Evolutionary conservation across 805 yeast genomes (phyloP).

Genomic region (Metschnikowia lachancei): DNA sequence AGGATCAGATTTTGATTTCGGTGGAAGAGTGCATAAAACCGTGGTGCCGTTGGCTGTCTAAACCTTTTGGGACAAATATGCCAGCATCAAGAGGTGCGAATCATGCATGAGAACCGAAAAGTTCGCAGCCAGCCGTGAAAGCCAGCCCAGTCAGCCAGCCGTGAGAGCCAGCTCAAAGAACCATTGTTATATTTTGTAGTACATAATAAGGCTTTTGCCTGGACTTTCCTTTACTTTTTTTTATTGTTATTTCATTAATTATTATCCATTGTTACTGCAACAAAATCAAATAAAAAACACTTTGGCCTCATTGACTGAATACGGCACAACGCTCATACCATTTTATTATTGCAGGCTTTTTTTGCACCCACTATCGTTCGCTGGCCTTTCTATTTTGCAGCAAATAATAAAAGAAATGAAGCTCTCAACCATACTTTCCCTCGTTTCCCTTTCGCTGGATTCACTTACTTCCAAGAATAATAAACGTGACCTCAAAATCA

Average conservation of each 20-base stretch:
- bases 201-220: background rate
- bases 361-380: constrained; percentile 17
- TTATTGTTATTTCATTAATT: background rate
- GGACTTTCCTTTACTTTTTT: background rate
- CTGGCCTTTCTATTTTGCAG: background rate
- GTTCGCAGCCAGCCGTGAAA: background rate
- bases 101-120: background rate
- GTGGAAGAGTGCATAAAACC: background rate
- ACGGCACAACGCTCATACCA: background rate
- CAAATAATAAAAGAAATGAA: constrained; percentile 8
- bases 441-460: constrained; percentile 9
- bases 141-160: background rate
- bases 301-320: background rate
- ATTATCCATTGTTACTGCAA: too few species aligned
- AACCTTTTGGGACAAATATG: background rate
- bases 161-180: too few species aligned
- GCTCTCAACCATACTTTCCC: constrained; percentile 11
- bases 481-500: constrained; percentile 24
- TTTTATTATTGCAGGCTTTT: constrained; percentile 1
- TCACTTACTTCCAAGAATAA: constrained; percentile 10
- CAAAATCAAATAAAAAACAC: background rate
- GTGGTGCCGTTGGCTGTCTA: background rate
- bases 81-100: background rate
- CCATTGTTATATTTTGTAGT: background rate
- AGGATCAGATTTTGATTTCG: background rate